Evolutionary conservation across 441 rosid genomes (phyloP), one percentile per base, ranked within the genome.

Genomic region (Daphne laureola): DNA sequence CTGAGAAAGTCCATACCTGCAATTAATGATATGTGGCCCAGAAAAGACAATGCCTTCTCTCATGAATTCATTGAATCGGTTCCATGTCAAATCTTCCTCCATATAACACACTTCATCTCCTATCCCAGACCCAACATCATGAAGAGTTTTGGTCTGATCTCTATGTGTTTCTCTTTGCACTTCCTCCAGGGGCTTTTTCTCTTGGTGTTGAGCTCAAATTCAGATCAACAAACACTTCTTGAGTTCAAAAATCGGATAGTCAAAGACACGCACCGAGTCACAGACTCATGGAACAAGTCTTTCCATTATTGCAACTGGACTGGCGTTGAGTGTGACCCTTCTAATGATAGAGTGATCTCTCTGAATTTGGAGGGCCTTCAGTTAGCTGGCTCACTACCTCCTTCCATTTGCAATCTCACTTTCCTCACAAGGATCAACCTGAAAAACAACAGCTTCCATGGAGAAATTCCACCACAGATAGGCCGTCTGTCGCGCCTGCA

Each of bases 331-430:
- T 31, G 38, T 4, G 38, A 4, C 2, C 38, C 38, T 31, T 17
- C 17, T 21, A 12, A 48, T 14, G 53, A 40, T 12, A 49, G 40
- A 49, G 53, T 49, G 0, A 14, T n/a, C 2, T 7, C 9, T 23
- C n/a, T 49, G 38, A 49, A 26, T 14, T 14, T 49, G 13, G 53
- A 14, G 15, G 38, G 53, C 8, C 53, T 23, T 17, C 7, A 47
- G 12, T 14, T 47, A 5, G 51, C 14, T 17, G 51, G 51, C 14
- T 47, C 27, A 9, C 2, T 23, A 12, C 38, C 53, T 8, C 53
- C 53, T 21, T 14, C 27, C 53, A 49, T 25, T 26, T 40, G 53
- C 2, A 49, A 49, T 36, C 53, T 49, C 9, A 23, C 40, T 9
- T 49, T 49, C 12, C 36, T 49, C 6, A 23, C 0, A 14, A 14